These are phyloP conservation scores for Raddia guianensis DNA, from an alignment of 176 grass and related monocot species.

Conservation along the genomic window DNA sequence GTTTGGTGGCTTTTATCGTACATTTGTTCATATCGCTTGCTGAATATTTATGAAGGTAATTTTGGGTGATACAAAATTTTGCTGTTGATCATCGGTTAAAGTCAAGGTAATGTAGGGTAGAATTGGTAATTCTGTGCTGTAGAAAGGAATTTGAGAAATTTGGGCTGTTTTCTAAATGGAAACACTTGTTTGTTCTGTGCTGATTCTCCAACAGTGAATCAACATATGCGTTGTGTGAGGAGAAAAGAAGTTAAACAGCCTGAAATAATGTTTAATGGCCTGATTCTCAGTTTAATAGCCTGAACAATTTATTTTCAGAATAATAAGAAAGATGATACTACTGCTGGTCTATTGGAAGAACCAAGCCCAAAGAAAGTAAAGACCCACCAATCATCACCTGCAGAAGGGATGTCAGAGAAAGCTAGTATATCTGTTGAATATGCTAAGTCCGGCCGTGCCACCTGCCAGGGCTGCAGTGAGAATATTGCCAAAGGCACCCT, in stretches of 20 bases:
- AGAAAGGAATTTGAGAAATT: neutral
- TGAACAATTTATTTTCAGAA: conserved; percentile 45
- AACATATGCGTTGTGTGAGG: neutral
- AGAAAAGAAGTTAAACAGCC: neutral
- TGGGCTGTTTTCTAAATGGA: neutral
- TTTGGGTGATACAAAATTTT: conserved; percentile 11
- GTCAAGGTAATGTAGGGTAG: neutral
- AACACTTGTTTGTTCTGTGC: neutral
- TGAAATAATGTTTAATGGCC: neutral
- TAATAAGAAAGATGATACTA: conserved; percentile 39
- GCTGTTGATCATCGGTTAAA: neutral
- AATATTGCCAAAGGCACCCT: conserved; percentile 45
- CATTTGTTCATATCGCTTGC: neutral
- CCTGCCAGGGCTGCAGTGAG: conserved; percentile 36
- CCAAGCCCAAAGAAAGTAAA: conserved; percentile 58
- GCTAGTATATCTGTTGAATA: conserved; percentile 42
- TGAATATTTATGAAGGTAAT: neutral
- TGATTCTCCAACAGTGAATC: neutral
- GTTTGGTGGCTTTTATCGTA: too few relatives aligned
- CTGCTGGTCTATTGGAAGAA: conserved; percentile 29
- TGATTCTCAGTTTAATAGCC: conserved; percentile 15
- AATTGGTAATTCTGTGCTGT: neutral
- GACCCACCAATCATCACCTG: conserved; percentile 36
- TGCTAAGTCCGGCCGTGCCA: conserved; percentile 54
- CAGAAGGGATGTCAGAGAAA: conserved; percentile 40